Conservation (phyloP, 768 basidiomycete genomes). For the Holtermanniella nyarrowii region DNA sequence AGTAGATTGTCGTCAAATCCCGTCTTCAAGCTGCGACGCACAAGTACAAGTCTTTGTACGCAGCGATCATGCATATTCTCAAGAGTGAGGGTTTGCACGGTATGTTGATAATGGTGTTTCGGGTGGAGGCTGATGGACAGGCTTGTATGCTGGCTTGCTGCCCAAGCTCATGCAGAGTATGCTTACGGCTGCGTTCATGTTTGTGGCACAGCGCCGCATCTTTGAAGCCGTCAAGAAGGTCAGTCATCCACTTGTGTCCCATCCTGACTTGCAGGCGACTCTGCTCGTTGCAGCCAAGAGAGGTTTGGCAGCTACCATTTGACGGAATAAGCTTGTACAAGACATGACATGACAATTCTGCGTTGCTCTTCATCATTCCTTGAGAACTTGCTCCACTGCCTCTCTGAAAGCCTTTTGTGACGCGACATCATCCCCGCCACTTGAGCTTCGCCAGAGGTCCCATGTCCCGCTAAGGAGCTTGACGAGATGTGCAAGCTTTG, state of each 20-base stretch:
- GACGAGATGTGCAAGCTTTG: neutral
- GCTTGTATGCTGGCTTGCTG: conserved; percentile 74
- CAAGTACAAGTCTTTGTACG: conserved; percentile 63
- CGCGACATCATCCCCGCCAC: neutral
- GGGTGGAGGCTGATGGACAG: conserved; percentile 35
- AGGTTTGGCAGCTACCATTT: neutral
- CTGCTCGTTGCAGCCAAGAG: neutral
- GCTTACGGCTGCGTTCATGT: conserved; percentile 85
- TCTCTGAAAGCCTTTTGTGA: neutral
- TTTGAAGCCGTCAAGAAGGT: conserved; percentile 42
- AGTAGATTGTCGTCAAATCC: conserved; percentile 40
- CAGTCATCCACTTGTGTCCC: too few species aligned
- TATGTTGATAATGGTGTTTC: conserved; percentile 4
- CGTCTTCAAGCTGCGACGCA: conserved; percentile 52
- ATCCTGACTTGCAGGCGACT: neutral
- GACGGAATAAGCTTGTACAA: neutral
- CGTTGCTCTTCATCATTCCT: neutral
- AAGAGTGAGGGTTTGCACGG: conserved; percentile 52
- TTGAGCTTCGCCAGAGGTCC: neutral
- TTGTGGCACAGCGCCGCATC: conserved; percentile 69
- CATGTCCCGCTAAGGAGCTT: neutral
- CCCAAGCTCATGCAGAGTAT: conserved; percentile 88
- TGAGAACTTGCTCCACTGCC: neutral
- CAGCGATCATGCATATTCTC: conserved; percentile 69
- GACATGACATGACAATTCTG: neutral